Evolutionary conservation across 2,329 filamentous ascomycete species (phyloP).

Genomic region (Trichophyton mentagrophytes): DNA sequence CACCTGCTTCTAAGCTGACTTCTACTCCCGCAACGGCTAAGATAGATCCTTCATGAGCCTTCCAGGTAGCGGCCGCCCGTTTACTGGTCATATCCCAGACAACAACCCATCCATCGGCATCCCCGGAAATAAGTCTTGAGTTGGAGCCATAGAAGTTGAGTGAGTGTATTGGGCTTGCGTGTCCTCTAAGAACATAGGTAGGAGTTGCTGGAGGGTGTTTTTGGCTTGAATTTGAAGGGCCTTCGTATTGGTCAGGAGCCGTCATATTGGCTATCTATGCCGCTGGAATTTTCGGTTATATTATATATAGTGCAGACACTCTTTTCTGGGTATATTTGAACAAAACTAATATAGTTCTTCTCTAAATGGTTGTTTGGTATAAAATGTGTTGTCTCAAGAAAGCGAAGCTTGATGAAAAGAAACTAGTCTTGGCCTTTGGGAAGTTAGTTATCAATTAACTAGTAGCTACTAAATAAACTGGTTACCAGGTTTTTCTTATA

Average conservation of each 20-base stretch:
- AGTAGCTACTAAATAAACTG: no score
- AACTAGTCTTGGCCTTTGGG: neutral
- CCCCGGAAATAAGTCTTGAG: constrained; percentile 66
- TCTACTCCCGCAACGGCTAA: constrained; percentile 63
- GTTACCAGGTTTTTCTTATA: no score
- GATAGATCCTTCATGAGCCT: constrained; percentile 64
- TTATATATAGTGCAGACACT: neutral
- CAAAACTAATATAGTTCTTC: neutral
- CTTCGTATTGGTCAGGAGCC: neutral
- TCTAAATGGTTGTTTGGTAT: neutral
- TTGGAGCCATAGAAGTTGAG: constrained; percentile 62
- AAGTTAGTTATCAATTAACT: neutral
- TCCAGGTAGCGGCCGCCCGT: constrained; percentile 73
- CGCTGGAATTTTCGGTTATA: neutral
- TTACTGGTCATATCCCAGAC: constrained; percentile 76
- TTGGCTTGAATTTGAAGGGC: neutral
- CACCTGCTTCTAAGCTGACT: constrained; percentile 1
- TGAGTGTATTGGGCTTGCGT: constrained; percentile 66
- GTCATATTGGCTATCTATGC: neutral
- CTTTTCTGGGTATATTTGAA: neutral
- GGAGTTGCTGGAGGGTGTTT: constrained; percentile 41
- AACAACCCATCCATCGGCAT: constrained; percentile 79
- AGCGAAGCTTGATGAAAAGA: neutral
- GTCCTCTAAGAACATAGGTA: constrained; percentile 68
- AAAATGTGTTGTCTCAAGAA: neutral